Conservation (phyloP, 1,139 yeast genomes). For the Komagataea norvegica region DNA sequence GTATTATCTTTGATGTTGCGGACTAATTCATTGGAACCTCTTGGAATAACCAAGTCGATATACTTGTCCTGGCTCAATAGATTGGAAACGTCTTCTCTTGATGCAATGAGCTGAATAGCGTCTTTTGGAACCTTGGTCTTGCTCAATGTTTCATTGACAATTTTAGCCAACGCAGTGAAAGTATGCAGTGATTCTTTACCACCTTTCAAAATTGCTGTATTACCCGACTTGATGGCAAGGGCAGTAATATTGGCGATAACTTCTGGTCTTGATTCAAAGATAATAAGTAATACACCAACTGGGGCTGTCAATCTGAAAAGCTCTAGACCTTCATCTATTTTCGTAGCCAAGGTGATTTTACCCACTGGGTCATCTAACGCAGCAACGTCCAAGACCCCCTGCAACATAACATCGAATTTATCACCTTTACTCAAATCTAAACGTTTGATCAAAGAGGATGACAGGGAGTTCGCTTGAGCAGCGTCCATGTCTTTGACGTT, state of each 20-base stretch:
- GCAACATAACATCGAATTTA: conserved; percentile 89
- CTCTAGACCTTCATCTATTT: conserved; percentile 82
- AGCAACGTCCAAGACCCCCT: conserved; percentile 91
- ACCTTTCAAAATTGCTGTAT: conserved; percentile 93
- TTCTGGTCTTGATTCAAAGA: conserved; percentile 96
- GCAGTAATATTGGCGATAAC: conserved; percentile 98
- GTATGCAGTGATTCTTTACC: conserved; percentile 90
- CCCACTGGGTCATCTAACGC: conserved; percentile 88
- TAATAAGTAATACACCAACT: conserved; percentile 87
- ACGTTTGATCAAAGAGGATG: conserved; percentile 72
- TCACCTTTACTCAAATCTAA: conserved; percentile 77
- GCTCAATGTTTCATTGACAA: conserved; percentile 57
- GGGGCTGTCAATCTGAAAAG: conserved; percentile 86
- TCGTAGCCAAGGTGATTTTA: conserved; percentile 70
- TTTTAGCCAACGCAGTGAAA: conserved; percentile 73
- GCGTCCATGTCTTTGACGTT: conserved; percentile 69
- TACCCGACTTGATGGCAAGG: conserved; percentile 90
- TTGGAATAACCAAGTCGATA: conserved; percentile 92
- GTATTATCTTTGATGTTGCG: conserved; percentile 79
- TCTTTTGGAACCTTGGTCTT: conserved; percentile 65
- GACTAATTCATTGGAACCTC: conserved; percentile 93
- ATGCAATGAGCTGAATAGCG: conserved; percentile 81
- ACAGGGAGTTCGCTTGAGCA: conserved; percentile 55
- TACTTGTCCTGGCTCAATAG: conserved; percentile 79
- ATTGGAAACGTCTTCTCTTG: conserved; percentile 86